Evolutionary conservation across 1,139 yeast genomes (phyloP).

Genomic region (Hyphopichia khmerensis): DNA sequence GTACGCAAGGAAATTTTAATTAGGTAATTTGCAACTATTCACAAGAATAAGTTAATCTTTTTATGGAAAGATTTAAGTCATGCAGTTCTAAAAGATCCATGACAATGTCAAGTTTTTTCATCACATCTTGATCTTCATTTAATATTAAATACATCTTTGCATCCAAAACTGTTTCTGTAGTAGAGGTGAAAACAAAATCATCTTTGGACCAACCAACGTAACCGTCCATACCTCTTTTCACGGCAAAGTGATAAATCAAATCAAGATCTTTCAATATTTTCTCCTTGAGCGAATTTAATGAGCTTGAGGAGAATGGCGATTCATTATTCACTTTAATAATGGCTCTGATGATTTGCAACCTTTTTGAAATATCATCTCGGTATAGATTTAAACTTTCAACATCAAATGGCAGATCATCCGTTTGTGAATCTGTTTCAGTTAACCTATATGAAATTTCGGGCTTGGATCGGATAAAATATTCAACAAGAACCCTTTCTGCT

Average conservation of each 20-base stretch:
- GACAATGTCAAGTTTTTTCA: background rate
- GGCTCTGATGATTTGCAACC: slow-evolving; percentile 1
- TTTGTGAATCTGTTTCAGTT: background rate
- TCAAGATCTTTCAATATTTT: slow-evolving; percentile 8
- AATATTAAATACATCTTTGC: background rate
- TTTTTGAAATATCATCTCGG: slow-evolving; percentile 18
- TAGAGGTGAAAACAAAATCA: slow-evolving; percentile 10
- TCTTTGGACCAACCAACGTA: slow-evolving; percentile 21
- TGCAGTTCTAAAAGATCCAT: background rate
- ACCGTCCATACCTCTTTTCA: slow-evolving; percentile 11
- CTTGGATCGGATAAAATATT: slow-evolving; percentile 1
- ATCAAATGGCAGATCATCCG: slow-evolving; percentile 22
- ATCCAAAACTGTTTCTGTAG: slow-evolving; percentile 6
- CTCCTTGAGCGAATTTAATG: background rate
- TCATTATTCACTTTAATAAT: background rate
- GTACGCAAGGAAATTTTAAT: no score
- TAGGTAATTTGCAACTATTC: background rate
- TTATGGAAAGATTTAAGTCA: slow-evolving; percentile 1
- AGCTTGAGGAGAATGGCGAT: background rate
- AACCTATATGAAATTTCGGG: slow-evolving; percentile 5
- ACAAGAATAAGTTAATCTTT: background rate
- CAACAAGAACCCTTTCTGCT: slow-evolving; percentile 2
- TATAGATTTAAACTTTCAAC: slow-evolving; percentile 30
- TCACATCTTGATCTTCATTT: background rate
- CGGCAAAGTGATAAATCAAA: slow-evolving; percentile 6